These are phyloP conservation scores for Funneliformis caledonium DNA, from an alignment of 371 early-diverging fungal genomes.

Conservation along the genomic window DNA sequence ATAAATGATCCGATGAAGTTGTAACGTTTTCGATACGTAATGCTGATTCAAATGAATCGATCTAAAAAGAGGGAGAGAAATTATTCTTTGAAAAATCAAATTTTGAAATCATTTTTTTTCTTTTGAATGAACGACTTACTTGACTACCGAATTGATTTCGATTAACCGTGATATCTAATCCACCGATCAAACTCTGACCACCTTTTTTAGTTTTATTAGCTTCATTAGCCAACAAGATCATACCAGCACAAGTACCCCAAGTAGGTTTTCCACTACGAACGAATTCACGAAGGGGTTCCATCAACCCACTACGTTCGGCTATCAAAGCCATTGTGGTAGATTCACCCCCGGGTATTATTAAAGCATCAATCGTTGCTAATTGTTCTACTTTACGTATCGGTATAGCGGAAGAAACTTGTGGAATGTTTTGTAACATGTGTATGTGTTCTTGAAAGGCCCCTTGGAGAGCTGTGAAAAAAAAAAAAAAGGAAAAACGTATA, in stretches of 20 bases:
- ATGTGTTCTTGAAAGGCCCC: slow-evolving; percentile 94
- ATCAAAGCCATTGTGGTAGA: slow-evolving; percentile 91
- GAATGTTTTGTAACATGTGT: slow-evolving; percentile 68
- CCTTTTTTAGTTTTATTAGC: slow-evolving; percentile 79
- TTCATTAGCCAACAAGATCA: slow-evolving; percentile 87
- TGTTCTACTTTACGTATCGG: slow-evolving; percentile 73
- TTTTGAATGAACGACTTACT: slow-evolving; percentile 23
- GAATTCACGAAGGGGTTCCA: slow-evolving; percentile 78
- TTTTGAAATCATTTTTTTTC: neutral
- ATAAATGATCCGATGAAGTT: slow-evolving; percentile 50
- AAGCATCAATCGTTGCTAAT: slow-evolving; percentile 77
- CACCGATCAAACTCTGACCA: slow-evolving; percentile 85
- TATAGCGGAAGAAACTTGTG: slow-evolving; percentile 64
- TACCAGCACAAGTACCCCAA: slow-evolving; percentile 97
- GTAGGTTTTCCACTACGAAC: slow-evolving; percentile 72
- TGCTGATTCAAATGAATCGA: slow-evolving; percentile 81
- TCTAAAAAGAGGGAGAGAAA: slow-evolving; percentile 33
- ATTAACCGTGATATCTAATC: slow-evolving; percentile 80
- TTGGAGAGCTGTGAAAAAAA: slow-evolving; percentile 74
- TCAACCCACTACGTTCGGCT: slow-evolving; percentile 80
- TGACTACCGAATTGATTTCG: slow-evolving; percentile 96
- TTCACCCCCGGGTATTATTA: slow-evolving; percentile 96
- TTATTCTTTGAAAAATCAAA: slow-evolving; percentile 1
- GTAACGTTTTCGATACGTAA: slow-evolving; percentile 69
- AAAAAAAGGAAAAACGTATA: too few species aligned